Evolutionary conservation across 805 yeast genomes (phyloP), one percentile per base, ranked within the genome.

Genomic region (Pichia cephalocereana): DNA sequence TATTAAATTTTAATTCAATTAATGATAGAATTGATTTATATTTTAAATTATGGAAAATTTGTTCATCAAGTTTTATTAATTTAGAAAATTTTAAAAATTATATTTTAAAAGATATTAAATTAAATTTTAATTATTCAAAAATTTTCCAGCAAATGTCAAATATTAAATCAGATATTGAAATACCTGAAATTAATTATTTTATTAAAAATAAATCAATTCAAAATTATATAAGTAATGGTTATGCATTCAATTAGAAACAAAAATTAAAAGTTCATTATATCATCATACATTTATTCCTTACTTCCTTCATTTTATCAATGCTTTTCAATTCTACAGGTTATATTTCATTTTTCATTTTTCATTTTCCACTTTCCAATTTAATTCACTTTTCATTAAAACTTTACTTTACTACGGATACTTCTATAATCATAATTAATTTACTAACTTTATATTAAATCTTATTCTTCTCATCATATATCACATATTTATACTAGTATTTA

Each of bases 1-100:
- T 62, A 43, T 54, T 60, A 38, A 63, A 47, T 12, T 60, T 63
- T 47, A 47, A 45, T 8, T 58, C 64, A 41, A 58, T 65, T 30
- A 62, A 70, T 18, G 74, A 71, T 38, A 71, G 87, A 63, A 71
- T 72, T 52, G 68, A 71, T 37, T 64, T 80, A 28, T 82, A 80
- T 61, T 71, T 78, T 62, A 69, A 75, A 46, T 66, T 81, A 50
- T 76, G 80, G 59, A 74, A 76, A 54, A 58, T 70, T 40, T 79
- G 74, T 52, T 69, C 76, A 6, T 68, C 69, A 14, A 74, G 65
- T 53, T 73, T 77, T 52, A 71, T 74, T 52, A 72, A 74, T 40
- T 62, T 74, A 38, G 71, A 72, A 45, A 75, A 72, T 52, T 67
- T 72, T 52, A 71, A 74, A 46, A 70, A 71, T 51, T 64, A 72